These are phyloP conservation scores for Ustilago tritici DNA, from an alignment of 1,284 basidiomycete species.

Conservation along the genomic window DNA sequence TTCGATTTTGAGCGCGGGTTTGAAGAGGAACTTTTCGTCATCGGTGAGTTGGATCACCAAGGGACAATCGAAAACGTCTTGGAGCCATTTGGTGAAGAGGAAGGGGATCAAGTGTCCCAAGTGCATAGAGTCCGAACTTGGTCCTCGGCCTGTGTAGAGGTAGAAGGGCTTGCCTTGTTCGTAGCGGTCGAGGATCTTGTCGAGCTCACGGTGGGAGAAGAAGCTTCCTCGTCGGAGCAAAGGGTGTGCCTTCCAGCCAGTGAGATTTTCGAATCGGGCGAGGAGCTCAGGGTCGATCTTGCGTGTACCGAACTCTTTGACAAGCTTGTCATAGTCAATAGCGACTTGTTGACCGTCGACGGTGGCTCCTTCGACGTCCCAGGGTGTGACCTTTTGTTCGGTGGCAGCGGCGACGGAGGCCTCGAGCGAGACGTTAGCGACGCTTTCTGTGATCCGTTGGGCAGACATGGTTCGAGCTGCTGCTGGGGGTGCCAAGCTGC, in stretches of 20 bases:
- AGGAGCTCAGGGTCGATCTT: constrained; percentile 82
- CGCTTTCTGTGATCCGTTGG: constrained; percentile 50
- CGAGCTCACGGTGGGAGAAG: constrained; percentile 96
- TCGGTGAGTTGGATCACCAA: constrained; percentile 96
- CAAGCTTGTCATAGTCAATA: constrained; percentile 93
- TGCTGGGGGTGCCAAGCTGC: not conserved
- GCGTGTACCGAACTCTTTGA: constrained; percentile 92
- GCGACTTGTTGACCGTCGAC: constrained; percentile 83
- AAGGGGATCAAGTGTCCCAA: constrained; percentile 98
- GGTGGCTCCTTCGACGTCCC: constrained; percentile 95
- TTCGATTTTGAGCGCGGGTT: constrained; percentile 89
- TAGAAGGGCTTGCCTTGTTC: constrained; percentile 98
- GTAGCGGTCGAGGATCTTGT: constrained; percentile 92
- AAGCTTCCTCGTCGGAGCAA: constrained; percentile 92
- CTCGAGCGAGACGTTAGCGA: constrained; percentile 52
- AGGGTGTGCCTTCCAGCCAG: constrained; percentile 90
- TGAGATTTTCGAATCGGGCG: constrained; percentile 89
- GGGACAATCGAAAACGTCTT: constrained; percentile 94
- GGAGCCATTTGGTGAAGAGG: constrained; percentile 98
- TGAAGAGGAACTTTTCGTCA: constrained; percentile 99
- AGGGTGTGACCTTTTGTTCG: constrained; percentile 90
- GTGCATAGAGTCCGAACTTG: constrained; percentile 97
- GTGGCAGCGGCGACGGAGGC: constrained; percentile 43
- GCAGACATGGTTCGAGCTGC: constrained; percentile 23
- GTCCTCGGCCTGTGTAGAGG: constrained; percentile 96